Conservation (phyloP, 805 yeast genomes). For the Nakazawaea laoshanensis region DNA sequence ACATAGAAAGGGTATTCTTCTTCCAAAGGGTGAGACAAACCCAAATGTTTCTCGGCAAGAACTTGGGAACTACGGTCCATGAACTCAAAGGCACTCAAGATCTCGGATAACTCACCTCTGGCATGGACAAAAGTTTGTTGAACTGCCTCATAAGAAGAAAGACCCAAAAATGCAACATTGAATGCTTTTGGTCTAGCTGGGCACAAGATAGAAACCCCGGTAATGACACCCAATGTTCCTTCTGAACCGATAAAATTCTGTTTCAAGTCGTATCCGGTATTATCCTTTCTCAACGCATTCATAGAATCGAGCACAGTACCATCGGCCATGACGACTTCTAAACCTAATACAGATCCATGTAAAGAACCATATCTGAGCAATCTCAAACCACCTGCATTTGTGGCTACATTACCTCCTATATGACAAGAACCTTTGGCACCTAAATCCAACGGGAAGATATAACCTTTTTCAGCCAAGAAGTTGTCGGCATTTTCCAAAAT, state of each 20-base stretch:
- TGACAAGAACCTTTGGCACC: conserved; percentile 98
- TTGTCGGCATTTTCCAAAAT: conserved; percentile 80
- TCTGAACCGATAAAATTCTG: conserved; percentile 92
- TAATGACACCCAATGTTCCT: conserved; percentile 85
- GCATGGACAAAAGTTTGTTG: conserved; percentile 76
- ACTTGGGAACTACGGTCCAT: conserved; percentile 74
- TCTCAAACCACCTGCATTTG: conserved; percentile 94
- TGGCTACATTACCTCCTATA: conserved; percentile 90
- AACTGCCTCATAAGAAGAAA: conserved; percentile 75
- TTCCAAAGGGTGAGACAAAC: conserved; percentile 62
- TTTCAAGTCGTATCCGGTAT: conserved; percentile 90
- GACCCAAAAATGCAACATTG: conserved; percentile 84
- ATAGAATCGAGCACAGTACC: conserved; percentile 77
- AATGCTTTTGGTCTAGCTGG: conserved; percentile 82
- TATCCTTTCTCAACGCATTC: conserved; percentile 85
- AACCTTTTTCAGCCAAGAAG: conserved; percentile 69
- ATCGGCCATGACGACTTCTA: conserved; percentile 88
- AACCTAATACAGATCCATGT: conserved; percentile 86
- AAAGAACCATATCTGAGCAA: conserved; percentile 82
- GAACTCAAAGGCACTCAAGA: conserved; percentile 87
- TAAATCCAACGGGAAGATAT: conserved; percentile 85
- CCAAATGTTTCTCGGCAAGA: conserved; percentile 54
- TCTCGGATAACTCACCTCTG: conserved; percentile 70
- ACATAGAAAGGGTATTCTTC: conserved; percentile 72
- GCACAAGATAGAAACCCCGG: conserved; percentile 84